A percentile compares a stretch with the other conserved stretches of the same genome.
phyloP scores from a whole-genome alignment of 192 early-diverging fungal genomes.

The Entomortierella lignicola region DNA sequence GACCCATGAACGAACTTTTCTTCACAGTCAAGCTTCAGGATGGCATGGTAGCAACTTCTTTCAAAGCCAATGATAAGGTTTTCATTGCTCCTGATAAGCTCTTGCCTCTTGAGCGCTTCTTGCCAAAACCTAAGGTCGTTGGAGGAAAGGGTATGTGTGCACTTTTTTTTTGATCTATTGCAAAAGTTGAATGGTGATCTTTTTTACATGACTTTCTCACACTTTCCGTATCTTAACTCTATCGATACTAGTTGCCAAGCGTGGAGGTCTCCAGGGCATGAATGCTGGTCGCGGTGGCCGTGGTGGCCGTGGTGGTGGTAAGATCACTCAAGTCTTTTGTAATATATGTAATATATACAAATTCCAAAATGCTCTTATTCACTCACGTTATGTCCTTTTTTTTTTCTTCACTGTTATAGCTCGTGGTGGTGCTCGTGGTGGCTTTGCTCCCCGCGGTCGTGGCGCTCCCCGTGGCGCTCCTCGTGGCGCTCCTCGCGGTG shows the following conservation, averaged over 20 bases:
- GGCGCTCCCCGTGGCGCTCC: slow-evolving; percentile 44
- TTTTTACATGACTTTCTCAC: background rate
- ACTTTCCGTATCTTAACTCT: background rate
- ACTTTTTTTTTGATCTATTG: too few relatives aligned
- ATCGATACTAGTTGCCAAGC: slow-evolving; percentile 49
- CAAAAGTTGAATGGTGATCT: too few relatives aligned
- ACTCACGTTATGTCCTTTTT: slow-evolving; percentile 5
- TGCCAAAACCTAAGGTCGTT: slow-evolving; percentile 89
- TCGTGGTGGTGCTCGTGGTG: slow-evolving; percentile 39
- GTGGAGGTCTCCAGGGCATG: slow-evolving; percentile 70
- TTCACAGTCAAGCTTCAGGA: slow-evolving; percentile 98
- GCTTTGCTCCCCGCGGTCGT: slow-evolving; percentile 48
- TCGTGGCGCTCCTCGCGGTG: slow-evolving; percentile 66
- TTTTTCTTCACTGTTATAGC: slow-evolving; percentile 41
- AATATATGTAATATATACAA: background rate
- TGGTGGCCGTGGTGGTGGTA: slow-evolving; percentile 66
- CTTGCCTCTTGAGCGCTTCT: slow-evolving; percentile 94
- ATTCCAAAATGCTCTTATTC: background rate
- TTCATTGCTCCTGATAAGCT: slow-evolving; percentile 95
- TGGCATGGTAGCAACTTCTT: slow-evolving; percentile 91
- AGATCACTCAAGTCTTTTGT: background rate
- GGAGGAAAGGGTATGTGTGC: slow-evolving; percentile 70
- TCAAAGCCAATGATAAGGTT: slow-evolving; percentile 91
- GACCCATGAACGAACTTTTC: slow-evolving; percentile 96
- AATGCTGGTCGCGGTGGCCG: slow-evolving; percentile 70